Base-by-base conservation (phyloP, 2,329 filamentous ascomycete genomes). In the Neonectria magnoliae region DNA sequence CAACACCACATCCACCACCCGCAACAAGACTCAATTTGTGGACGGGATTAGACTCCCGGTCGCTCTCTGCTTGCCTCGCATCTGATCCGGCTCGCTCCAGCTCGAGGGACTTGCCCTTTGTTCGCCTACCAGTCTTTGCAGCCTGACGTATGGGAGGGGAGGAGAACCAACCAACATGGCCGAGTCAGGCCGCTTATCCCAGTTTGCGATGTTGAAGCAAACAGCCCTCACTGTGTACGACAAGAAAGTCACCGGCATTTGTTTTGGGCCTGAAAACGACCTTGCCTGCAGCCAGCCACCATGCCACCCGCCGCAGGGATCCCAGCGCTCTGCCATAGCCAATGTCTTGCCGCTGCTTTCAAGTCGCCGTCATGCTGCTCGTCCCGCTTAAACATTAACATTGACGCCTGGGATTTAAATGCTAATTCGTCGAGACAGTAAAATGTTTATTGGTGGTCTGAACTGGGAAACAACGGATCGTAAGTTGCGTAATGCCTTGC, bases 381-480 rank as follows among this genome's bases (percentile, higher is more conserved):
- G 59, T 56, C 20, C 64, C 47, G 52, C 63, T 55, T 31, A 62
- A 54, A 55, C 38, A 55, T 48, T 33, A 4, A 48, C 57, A 25
- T 45, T 57, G 54, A 52, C 44, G 50, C 20, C 51, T 57, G 31
- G 20, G 42, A n/a, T 51, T 42, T 22, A 38, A n/a, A 51, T 64
- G 56, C 72, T 74, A 61, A 74, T 66, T 60, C 55, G 53, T 60
- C 52, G 42, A 50, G 48, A 76, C 82, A 99, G 96, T 76, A 99
- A 99, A 84, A 99, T 99, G 96, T 99, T 99, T 75, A 99, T 99
- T 81, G 96, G 96, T 75, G 96, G 96, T 44, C 83, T 99, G 60
- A 99, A 99, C 78, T 99, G 96, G 96, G 96, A 99, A 81, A 99
- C 96, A 16, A 98, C 96, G 60, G 95, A 98, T 83, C 90, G 95